Evolutionary conservation across 164 flowering plant genomes (phyloP).

Genomic region (Magnolia sinica): DNA sequence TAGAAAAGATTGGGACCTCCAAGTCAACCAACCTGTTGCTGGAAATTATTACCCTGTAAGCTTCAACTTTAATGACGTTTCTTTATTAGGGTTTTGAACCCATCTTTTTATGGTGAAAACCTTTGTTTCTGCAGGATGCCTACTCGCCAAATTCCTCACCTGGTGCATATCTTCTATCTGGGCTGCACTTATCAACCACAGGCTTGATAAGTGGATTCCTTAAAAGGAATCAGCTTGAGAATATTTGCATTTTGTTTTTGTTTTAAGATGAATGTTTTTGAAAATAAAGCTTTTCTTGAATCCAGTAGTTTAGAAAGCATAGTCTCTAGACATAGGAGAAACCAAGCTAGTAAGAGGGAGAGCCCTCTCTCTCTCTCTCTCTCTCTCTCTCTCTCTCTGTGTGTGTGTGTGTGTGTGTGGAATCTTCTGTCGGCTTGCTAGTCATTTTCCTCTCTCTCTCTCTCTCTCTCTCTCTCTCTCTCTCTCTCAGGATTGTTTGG

Average conservation of each 20-base stretch:
- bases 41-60: conserved; percentile 97
- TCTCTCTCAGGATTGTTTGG: not conserved
- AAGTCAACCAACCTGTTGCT: conserved; percentile 82
- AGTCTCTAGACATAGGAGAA: not conserved
- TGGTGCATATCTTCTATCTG: not conserved
- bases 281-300: too few relatives aligned
- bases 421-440: too few relatives aligned
- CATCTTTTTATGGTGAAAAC: not conserved
- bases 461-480: too few relatives aligned
- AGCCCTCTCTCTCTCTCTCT: too few relatives aligned
- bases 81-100: not conserved
- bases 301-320: not conserved
- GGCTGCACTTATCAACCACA: not conserved
- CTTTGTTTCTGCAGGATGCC: not conserved
- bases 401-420: too few relatives aligned
- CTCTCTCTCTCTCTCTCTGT: not conserved
- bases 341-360: not conserved
- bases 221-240: not conserved
- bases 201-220: not conserved
- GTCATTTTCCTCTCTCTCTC: not conserved
- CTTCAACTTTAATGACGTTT: conserved; percentile 1
- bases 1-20: conserved; percentile 80
- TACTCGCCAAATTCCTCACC: too few relatives aligned
- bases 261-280: not conserved
- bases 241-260: not conserved